phyloP scores from a whole-genome alignment of 2,329 filamentous ascomycete genomes.

The Xylaria sp. region DNA sequence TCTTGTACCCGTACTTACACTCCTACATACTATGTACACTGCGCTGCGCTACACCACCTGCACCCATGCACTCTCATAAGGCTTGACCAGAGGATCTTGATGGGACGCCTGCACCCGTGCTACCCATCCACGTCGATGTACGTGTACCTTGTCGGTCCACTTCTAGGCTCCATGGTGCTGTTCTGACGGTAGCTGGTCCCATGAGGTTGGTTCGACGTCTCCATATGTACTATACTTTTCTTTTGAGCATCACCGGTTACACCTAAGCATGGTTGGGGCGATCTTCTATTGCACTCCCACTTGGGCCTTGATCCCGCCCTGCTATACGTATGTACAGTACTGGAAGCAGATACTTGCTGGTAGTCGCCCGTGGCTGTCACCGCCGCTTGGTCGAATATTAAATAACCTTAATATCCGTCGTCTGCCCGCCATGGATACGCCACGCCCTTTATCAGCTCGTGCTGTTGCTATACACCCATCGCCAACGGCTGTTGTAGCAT shows the following conservation, averaged over 20 bases:
- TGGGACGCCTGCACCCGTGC: slow-evolving; percentile 33
- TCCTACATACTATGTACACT: slow-evolving; percentile 4
- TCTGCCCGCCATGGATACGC: slow-evolving; percentile 35
- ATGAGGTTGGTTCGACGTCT: slow-evolving; percentile 38
- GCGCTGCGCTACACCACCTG: too few species aligned
- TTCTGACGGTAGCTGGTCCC: slow-evolving; percentile 35
- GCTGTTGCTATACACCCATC: slow-evolving; percentile 28
- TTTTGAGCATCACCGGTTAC: slow-evolving; percentile 42
- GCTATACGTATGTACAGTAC: too few species aligned
- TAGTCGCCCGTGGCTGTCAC: slow-evolving; percentile 39
- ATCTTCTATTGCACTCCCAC: slow-evolving; percentile 40
- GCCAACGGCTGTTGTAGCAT: slow-evolving; percentile 31
- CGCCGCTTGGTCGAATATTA: slow-evolving; percentile 42
- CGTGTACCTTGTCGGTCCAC: slow-evolving; percentile 35
- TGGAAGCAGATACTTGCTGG: too few species aligned
- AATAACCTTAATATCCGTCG: slow-evolving; percentile 43
- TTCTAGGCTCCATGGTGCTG: slow-evolving; percentile 35
- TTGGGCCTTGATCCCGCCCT: slow-evolving; percentile 39
- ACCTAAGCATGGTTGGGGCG: slow-evolving; percentile 40
- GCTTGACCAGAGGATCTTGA: slow-evolving; percentile 30
- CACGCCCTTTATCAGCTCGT: slow-evolving; percentile 16
- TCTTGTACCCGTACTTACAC: slow-evolving; percentile 24
- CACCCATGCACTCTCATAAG: slow-evolving; percentile 35
- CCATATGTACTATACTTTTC: slow-evolving; percentile 38
- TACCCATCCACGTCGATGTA: slow-evolving; percentile 38